Evolutionary conservation across 495 filamentous ascomycete species (phyloP).

Genomic region (Aspergillus nanangensis): DNA sequence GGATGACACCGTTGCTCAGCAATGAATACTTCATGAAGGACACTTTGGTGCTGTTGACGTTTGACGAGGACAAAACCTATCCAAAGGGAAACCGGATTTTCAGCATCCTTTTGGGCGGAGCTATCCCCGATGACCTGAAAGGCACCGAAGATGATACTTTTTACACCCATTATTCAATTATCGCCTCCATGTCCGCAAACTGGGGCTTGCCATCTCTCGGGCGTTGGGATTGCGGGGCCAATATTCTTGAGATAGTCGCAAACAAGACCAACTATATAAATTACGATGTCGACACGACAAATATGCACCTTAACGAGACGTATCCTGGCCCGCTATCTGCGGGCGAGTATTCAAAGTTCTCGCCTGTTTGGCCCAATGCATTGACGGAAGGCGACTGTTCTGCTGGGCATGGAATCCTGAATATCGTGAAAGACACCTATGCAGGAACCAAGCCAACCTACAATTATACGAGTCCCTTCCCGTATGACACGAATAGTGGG

Average conservation of each 20-base stretch:
- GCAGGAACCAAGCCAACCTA: slow-evolving; percentile 26
- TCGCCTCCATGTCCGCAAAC: slow-evolving; percentile 63
- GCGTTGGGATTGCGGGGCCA: slow-evolving; percentile 68
- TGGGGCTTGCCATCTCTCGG: slow-evolving; percentile 66
- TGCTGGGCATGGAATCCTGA: slow-evolving; percentile 43
- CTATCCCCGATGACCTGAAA: slow-evolving; percentile 50
- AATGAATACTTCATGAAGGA: slow-evolving; percentile 65
- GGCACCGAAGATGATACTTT: slow-evolving; percentile 61
- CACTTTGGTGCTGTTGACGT: slow-evolving; percentile 63
- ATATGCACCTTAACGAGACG: slow-evolving; percentile 41
- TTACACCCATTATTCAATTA: slow-evolving; percentile 69
- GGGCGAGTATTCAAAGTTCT: slow-evolving; percentile 26
- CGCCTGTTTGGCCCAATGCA: slow-evolving; percentile 38
- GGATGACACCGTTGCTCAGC: slow-evolving; percentile 57
- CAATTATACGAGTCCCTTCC: slow-evolving; percentile 43
- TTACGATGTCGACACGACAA: slow-evolving; percentile 37
- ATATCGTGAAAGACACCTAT: slow-evolving; percentile 38
- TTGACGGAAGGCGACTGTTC: slow-evolving; percentile 34
- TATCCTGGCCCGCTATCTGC: slow-evolving; percentile 45
- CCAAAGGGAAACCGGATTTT: slow-evolving; percentile 51
- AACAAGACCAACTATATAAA: slow-evolving; percentile 54
- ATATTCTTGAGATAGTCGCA: slow-evolving; percentile 59
- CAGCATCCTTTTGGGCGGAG: slow-evolving; percentile 61
- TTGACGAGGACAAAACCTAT: slow-evolving; percentile 63
- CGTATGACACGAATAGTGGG: slow-evolving; percentile 28